A percentile compares a stretch with the other conserved stretches of the same genome.
phyloP scores from a whole-genome alignment of 495 filamentous ascomycete species.

The Aspergillus olivimuriae region DNA sequence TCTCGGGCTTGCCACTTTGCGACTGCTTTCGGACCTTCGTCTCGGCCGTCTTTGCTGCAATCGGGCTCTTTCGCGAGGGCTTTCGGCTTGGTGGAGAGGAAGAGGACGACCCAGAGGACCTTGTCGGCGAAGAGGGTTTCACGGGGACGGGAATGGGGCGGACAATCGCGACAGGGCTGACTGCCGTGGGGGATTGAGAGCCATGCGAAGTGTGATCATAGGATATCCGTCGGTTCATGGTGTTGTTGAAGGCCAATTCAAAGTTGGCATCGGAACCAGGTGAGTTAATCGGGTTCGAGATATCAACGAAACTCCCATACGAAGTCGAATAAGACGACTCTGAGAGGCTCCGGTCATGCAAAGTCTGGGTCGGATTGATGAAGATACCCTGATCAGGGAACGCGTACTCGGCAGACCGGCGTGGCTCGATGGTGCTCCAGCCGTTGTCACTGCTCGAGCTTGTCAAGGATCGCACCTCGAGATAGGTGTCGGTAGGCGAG shows the following conservation, averaged over 20 bases:
- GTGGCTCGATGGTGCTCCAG: conserved; percentile 68
- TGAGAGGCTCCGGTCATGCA: conserved; percentile 78
- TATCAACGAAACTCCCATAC: conserved; percentile 77
- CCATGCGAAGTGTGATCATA: conserved; percentile 36
- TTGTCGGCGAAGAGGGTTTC: conserved; percentile 52
- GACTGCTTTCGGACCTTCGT: conserved; percentile 68
- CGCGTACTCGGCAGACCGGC: conserved; percentile 46
- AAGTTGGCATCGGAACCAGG: conserved; percentile 60
- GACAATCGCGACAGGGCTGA: conserved; percentile 64
- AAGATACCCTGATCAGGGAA: conserved; percentile 55
- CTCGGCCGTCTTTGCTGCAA: conserved; percentile 70
- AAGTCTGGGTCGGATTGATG: conserved; percentile 78
- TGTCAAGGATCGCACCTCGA: conserved; percentile 75
- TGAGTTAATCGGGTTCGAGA: conserved; percentile 64
- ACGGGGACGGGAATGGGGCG: conserved; percentile 57
- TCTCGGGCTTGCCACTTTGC: conserved; percentile 68
- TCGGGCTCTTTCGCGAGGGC: conserved; percentile 65
- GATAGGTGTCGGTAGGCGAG: conserved; percentile 74
- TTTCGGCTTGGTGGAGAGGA: conserved; percentile 62
- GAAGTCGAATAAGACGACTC: conserved; percentile 72
- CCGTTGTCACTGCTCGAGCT: conserved; percentile 77
- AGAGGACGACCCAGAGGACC: conserved; percentile 58
- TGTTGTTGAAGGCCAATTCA: conserved; percentile 54
- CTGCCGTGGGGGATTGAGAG: conserved; percentile 45
- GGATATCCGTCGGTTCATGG: conserved; percentile 25